Base-by-base conservation (phyloP, 2,329 filamentous ascomycete species). In the Xylaria digitata region DNA sequence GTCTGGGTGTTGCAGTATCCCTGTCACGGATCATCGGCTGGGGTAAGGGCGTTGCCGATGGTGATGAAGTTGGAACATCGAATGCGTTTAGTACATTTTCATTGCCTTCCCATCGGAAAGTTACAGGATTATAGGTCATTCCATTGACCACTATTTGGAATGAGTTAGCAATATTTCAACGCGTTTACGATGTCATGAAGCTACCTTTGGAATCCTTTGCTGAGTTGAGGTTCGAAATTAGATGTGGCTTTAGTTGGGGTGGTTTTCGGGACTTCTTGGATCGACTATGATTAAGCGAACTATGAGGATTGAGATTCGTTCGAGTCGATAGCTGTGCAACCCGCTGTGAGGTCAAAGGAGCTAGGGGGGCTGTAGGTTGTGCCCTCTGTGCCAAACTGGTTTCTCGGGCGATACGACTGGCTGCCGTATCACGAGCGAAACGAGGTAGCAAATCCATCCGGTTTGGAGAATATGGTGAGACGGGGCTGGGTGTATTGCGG, bases 91-190 rank as follows among this genome's bases (percentile, higher is more conserved):
- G 83, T 40, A 86, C 91, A 73, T 93, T 95, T 78, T 99, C 96
- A 74, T 99, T 99, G 59, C 96, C 96, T 83, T 99, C 96, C 96
- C 96, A 99, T 56, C 89, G 87, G 75, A 90, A 96, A 8, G 92
- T 92, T 32, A 86, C 84, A 6, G 96, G 93, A 75, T 99, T 98
- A 78, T 97, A 99, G 61, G 89, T 90, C 96, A 99, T 99, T 70
- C 95, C 96, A 79, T 97, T 96, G 67, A 97, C 87, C 75, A 90
- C 93, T 95, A 49, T 59, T 57, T 3, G 21, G 8, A 21, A 26
- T 37, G 1, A 26, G 58, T 63, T 48, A 58, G 46, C 19, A 7
- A 13, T 15, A 32, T 8, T 43, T 46, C 7, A 42, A 34, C 21
- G n/a, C 23, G 6, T 1, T 37, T 26, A 6, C 11, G 26, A 43